Evolutionary conservation across 2,329 filamentous ascomycete genomes (phyloP).

Genomic region (Cercospora zeae-maydis): DNA sequence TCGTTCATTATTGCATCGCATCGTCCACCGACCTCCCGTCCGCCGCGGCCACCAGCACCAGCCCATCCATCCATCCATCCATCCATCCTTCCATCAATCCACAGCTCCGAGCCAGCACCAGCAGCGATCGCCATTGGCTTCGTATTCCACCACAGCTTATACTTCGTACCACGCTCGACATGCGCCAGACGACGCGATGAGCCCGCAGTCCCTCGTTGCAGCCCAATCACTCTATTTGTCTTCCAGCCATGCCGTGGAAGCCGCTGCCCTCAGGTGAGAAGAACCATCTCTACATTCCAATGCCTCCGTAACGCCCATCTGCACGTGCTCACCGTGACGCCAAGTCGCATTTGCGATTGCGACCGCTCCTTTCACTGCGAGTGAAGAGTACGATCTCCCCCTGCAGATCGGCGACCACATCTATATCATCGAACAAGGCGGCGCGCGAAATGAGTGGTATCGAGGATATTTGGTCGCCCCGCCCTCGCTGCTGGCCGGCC

Average conservation of each 20-base stretch:
- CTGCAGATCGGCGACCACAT: conserved; percentile 97
- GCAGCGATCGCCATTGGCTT: not conserved
- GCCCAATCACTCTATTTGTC: conserved; percentile 7
- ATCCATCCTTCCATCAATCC: too few species aligned
- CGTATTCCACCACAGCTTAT: not conserved
- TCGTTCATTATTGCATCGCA: conserved; percentile 2
- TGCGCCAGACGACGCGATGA: conserved; percentile 7
- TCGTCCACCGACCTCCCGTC: not conserved
- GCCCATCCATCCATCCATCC: too few species aligned
- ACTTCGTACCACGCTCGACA: not conserved
- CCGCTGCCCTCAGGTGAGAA: conserved; percentile 10
- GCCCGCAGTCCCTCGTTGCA: conserved; percentile 2
- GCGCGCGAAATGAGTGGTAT: conserved; percentile 80
- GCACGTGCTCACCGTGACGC: conserved; percentile 36
- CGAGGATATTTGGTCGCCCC: conserved; percentile 93
- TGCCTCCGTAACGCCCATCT: conserved; percentile 55
- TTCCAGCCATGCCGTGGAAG: conserved; percentile 18
- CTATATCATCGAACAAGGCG: conserved; percentile 96
- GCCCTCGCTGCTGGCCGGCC: conserved; percentile 82
- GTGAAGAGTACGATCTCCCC: conserved; percentile 83
- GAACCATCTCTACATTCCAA: conserved; percentile 38
- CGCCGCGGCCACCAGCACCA: not conserved
- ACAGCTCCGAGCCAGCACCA: not conserved
- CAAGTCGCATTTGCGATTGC: conserved; percentile 93
- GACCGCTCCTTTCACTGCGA: conserved; percentile 87